A percentile compares a stretch with the other conserved stretches of the same genome.
These are phyloP conservation scores for Wallacemonas rigidus DNA, from an alignment of 208 protist species.

Conservation along the genomic window DNA sequence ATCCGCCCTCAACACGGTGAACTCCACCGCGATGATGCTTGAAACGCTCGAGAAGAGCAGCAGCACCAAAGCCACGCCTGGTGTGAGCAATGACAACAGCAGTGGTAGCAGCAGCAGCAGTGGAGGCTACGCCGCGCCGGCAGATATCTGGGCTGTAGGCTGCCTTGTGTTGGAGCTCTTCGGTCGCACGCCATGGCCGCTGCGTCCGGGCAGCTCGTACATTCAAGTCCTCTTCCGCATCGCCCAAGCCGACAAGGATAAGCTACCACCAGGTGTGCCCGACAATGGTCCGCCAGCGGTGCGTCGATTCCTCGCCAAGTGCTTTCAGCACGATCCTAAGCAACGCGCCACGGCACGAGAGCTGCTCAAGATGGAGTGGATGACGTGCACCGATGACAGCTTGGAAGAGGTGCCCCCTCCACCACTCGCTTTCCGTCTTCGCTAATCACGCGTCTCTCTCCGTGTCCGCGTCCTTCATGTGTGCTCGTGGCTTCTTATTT, in stretches of 20 bases:
- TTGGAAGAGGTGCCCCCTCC: conserved; percentile 56
- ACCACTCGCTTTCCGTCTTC: conserved; percentile 7
- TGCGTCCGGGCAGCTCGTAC: conserved; percentile 30
- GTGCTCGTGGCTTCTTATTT: neutral
- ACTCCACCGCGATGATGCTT: conserved; percentile 2
- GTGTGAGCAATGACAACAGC: conserved; percentile 3
- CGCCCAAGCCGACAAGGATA: conserved; percentile 47
- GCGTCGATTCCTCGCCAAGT: conserved; percentile 49
- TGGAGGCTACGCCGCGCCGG: conserved; percentile 59
- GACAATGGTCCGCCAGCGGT: conserved; percentile 38
- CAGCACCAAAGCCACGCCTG: neutral
- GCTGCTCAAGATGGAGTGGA: conserved; percentile 71
- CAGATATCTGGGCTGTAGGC: conserved; percentile 88
- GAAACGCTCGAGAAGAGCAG: conserved; percentile 5
- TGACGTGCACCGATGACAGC: conserved; percentile 59
- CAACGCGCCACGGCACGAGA: conserved; percentile 54
- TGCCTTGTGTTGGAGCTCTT: conserved; percentile 83
- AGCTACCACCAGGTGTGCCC: conserved; percentile 74
- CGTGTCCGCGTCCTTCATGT: no score
- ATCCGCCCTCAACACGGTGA: neutral
- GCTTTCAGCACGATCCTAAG: conserved; percentile 62
- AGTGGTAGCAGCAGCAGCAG: conserved; percentile 4
- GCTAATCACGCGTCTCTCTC: neutral
- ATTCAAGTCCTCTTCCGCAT: conserved; percentile 79
- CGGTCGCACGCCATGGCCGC: conserved; percentile 66